These are phyloP conservation scores for Stephanodiscus minutulus DNA, from an alignment of 108 stramenopile genomes.

Conservation along the genomic window DNA sequence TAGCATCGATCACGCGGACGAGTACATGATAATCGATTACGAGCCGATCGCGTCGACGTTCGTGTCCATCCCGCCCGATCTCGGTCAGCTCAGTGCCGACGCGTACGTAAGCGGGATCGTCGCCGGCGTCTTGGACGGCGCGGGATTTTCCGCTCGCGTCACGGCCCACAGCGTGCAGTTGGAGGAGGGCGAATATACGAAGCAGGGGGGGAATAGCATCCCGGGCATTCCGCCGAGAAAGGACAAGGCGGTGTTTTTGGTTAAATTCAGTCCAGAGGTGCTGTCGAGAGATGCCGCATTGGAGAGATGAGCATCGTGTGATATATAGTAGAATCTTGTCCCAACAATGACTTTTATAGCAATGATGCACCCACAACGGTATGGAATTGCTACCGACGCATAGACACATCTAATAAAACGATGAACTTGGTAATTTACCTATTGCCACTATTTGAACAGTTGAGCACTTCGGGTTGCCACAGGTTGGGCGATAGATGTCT, in stretches of 20 bases:
- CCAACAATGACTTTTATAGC: neutral
- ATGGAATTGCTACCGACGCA: neutral
- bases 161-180: conserved; percentile 81
- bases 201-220: conserved; percentile 19
- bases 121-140: conserved; percentile 83
- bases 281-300: conserved; percentile 78
- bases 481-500: too few relatives aligned
- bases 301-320: conserved; percentile 46
- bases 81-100: conserved; percentile 89
- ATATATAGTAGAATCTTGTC: neutral
- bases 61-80: conserved; percentile 81
- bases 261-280: conserved; percentile 88
- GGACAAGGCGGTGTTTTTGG: conserved; percentile 91
- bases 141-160: conserved; percentile 84
- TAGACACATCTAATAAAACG: neutral
- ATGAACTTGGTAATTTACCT: too few relatives aligned
- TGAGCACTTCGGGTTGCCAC: too few relatives aligned
- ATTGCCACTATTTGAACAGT: too few relatives aligned
- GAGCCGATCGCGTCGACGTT: conserved; percentile 90
- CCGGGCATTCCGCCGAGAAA: conserved; percentile 66
- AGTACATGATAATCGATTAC: conserved; percentile 95
- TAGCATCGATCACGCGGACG: conserved; percentile 93
- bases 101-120: conserved; percentile 93
- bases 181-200: conserved; percentile 64
- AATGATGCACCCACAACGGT: neutral